Evolutionary conservation across 176 grass and related monocot species (phyloP).

Genomic region (Avena atlantica): DNA sequence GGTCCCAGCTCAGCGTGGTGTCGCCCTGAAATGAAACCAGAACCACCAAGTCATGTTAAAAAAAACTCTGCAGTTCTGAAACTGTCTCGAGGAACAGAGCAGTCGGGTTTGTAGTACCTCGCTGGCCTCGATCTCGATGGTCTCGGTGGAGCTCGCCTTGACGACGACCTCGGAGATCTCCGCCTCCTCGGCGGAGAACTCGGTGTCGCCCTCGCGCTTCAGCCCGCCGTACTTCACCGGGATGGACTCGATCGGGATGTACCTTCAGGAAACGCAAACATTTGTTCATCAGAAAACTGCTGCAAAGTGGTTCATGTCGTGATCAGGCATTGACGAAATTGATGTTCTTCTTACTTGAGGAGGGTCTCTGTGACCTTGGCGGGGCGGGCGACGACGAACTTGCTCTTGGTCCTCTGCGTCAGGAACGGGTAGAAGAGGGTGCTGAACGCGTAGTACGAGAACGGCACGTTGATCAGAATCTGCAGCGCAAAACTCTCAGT

Average conservation of each 20-base stretch:
- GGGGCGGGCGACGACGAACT: conserved; percentile 78
- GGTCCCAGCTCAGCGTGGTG: conserved; percentile 68
- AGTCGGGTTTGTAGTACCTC: conserved; percentile 45
- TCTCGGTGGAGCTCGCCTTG: conserved; percentile 63
- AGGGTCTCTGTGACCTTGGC: conserved; percentile 86
- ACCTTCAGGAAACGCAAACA: conserved; percentile 38
- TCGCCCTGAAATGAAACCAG: conserved; percentile 61
- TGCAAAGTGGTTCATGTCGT: background rate
- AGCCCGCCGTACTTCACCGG: conserved; percentile 88
- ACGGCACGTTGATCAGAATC: conserved; percentile 97
- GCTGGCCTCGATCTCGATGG: conserved; percentile 68
- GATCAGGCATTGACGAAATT: background rate
- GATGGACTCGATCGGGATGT: conserved; percentile 80
- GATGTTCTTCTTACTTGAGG: conserved; percentile 64
- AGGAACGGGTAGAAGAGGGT: conserved; percentile 87
- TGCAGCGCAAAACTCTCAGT: conserved; percentile 34
- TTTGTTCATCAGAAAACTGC: background rate
- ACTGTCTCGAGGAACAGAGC: too few relatives aligned
- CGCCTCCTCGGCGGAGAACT: conserved; percentile 68
- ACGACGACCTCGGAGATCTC: conserved; percentile 62
- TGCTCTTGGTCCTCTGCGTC: conserved; percentile 97
- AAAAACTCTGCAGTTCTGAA: background rate
- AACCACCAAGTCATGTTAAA: background rate
- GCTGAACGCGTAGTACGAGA: conserved; percentile 95
- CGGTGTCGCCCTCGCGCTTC: conserved; percentile 66